phyloP scores from a whole-genome alignment of 768 basidiomycete species.

The Pilatotrama ljubarskyi region DNA sequence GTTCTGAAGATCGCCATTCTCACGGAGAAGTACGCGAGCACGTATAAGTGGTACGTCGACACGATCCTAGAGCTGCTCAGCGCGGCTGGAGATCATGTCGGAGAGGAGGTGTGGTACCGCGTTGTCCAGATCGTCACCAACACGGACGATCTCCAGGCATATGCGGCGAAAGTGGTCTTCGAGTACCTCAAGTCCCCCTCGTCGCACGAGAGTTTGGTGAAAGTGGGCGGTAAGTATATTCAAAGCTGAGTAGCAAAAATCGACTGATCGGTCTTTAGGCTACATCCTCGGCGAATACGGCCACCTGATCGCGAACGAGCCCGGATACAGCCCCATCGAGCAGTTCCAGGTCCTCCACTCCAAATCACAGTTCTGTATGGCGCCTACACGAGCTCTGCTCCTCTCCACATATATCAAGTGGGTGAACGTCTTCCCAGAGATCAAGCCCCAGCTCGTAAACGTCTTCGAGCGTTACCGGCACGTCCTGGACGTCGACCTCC shows the following conservation, averaged over 20 bases:
- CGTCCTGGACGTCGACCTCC: conserved; percentile 93
- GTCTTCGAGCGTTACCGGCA: conserved; percentile 98
- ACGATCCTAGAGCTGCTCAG: conserved; percentile 95
- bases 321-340: conserved; percentile 89
- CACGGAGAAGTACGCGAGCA: conserved; percentile 97
- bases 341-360: conserved; percentile 92
- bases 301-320: conserved; percentile 93
- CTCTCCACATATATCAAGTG: conserved; percentile 99
- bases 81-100: conserved; percentile 97
- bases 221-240: conserved; percentile 77
- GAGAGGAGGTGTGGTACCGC: conserved; percentile 99
- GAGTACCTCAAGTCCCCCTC: conserved; percentile 84
- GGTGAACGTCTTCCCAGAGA: conserved; percentile 99
- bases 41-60: conserved; percentile 99
- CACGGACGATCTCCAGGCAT: conserved; percentile 95
- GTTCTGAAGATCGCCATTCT: conserved; percentile 97
- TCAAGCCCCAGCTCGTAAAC: conserved; percentile 88
- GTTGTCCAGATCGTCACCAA: conserved; percentile 99
- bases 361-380: conserved; percentile 93
- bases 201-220: conserved; percentile 91
- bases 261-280: conserved; percentile 43
- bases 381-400: conserved; percentile 87
- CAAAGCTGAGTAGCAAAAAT: neutral
- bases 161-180: conserved; percentile 91
- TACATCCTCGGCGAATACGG: conserved; percentile 99